Evolutionary conservation across 805 yeast species (phyloP).

Genomic region (Schizosaccharomyces osmophilus): DNA sequence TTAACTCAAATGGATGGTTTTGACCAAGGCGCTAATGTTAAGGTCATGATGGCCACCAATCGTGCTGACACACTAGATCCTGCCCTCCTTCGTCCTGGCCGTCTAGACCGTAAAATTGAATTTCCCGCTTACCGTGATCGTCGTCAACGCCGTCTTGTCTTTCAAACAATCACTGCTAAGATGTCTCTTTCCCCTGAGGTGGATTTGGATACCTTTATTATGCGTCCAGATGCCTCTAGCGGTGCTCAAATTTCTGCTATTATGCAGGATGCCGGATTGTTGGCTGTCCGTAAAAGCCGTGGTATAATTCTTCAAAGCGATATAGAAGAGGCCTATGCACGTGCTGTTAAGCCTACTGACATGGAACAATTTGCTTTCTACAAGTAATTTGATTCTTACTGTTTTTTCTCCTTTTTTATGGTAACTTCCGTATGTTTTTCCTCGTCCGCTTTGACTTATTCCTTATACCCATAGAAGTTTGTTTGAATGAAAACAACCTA

Average conservation of each 20-base stretch:
- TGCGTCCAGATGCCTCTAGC: slow-evolving; percentile 87
- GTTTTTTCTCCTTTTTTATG: background rate
- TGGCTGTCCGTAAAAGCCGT: slow-evolving; percentile 95
- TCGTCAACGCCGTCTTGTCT: slow-evolving; percentile 90
- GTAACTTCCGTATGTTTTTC: no score
- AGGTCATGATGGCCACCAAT: slow-evolving; percentile 93
- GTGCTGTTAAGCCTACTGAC: slow-evolving; percentile 93
- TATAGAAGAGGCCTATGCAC: slow-evolving; percentile 88
- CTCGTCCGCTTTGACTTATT: no score
- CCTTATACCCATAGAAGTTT: no score
- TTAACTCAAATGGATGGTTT: slow-evolving; percentile 98
- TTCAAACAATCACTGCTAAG: slow-evolving; percentile 83
- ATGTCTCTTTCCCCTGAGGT: slow-evolving; percentile 97
- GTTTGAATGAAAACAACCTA: no score
- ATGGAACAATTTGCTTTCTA: slow-evolving; percentile 95
- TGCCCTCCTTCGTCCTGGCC: slow-evolving; percentile 91
- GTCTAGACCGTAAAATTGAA: slow-evolving; percentile 93
- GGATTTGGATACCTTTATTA: slow-evolving; percentile 78
- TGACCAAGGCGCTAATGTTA: slow-evolving; percentile 82
- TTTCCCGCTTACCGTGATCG: slow-evolving; percentile 91
- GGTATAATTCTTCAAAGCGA: slow-evolving; percentile 90
- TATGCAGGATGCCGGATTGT: slow-evolving; percentile 98
- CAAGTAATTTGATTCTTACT: slow-evolving; percentile 25
- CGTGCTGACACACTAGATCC: slow-evolving; percentile 99
- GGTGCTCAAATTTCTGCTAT: slow-evolving; percentile 95